phyloP scores from a whole-genome alignment of 2,329 filamentous ascomycete species.

The Penicillium nordicum region DNA sequence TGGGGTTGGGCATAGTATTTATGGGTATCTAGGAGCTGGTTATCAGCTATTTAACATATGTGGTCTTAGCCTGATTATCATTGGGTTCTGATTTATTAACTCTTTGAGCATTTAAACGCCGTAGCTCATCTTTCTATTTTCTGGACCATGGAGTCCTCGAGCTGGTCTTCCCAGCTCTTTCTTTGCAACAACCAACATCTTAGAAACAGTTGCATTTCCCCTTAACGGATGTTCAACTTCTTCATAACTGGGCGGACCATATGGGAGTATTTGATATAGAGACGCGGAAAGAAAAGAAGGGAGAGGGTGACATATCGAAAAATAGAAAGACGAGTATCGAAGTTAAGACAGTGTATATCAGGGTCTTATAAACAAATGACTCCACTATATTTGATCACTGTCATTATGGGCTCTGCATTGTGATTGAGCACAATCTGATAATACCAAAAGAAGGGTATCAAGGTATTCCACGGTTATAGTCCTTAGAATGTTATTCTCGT shows the following conservation, averaged over 20 bases:
- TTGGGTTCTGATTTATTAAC: neutral
- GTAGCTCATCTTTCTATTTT: neutral
- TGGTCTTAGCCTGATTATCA: neutral
- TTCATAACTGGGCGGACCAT: neutral
- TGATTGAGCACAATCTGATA: neutral
- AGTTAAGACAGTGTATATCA: neutral
- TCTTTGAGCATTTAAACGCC: too few species aligned
- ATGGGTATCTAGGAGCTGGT: neutral
- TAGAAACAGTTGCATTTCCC: too few species aligned
- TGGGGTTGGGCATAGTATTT: constrained; percentile 1
- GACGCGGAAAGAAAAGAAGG: neutral
- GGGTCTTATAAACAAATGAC: neutral
- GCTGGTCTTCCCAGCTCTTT: too few species aligned
- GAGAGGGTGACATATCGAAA: neutral
- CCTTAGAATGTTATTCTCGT: too few species aligned
- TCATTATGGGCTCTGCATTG: neutral
- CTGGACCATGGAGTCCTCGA: neutral
- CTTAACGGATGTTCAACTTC: too few species aligned
- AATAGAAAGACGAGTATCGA: neutral
- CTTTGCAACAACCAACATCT: too few species aligned
- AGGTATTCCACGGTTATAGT: too few species aligned
- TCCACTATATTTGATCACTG: neutral
- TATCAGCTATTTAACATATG: neutral
- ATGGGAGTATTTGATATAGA: neutral
- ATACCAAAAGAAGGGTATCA: too few species aligned